Base-by-base conservation (phyloP, 805 yeast genomes). In the Kurtzmaniella fragi region DNA sequence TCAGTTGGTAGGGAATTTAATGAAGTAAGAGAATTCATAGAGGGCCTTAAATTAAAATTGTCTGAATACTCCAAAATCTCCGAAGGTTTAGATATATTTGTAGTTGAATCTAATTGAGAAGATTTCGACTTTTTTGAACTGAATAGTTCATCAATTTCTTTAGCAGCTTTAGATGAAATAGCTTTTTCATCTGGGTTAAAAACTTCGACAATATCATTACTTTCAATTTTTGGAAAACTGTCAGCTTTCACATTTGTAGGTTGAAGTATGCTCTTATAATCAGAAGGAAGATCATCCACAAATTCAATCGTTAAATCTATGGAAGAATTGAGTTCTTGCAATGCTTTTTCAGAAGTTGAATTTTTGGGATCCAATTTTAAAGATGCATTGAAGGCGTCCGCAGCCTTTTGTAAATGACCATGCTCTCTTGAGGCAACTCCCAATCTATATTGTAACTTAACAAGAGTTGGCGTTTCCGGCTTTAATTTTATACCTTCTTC, bases 361-460 rank as follows among this genome's bases (percentile, higher is more conserved):
- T 76, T 77, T 1, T 41, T 32, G 0, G 73, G 67, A 33, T 76
- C 81, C 2, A 72, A 23, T 11, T 43, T 37, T 20, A 75, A 46
- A 0, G 74, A 79, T 10, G 52, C 42, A 12, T 57, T 41, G 32
- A 70, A 66, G 13, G 61, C 50, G 2, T 35, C 33, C 4, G 43
- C 43, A 0, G 76, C 65, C 4, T 57, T 48, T 2, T 40, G 39
- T 3, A 45, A 34, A 4, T 53, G 46, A 2, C 50, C 47, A 31
- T 65, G 43, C 1, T 62, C 59, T 10, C 57, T 49, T 32, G 62
- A 52, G 0, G 78, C 76, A 0, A 64, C 27, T 0, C 79, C 75
- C 41, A 66, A 60, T 36, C 89, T 65, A 63, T 72, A 82, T 2
- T 67, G 49, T 0, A 82, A 56, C 51, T 82, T 82, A 2, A 70